phyloP scores from a whole-genome alignment of 2,329 filamentous ascomycete genomes.

The Aspergillus novoparasiticus region DNA sequence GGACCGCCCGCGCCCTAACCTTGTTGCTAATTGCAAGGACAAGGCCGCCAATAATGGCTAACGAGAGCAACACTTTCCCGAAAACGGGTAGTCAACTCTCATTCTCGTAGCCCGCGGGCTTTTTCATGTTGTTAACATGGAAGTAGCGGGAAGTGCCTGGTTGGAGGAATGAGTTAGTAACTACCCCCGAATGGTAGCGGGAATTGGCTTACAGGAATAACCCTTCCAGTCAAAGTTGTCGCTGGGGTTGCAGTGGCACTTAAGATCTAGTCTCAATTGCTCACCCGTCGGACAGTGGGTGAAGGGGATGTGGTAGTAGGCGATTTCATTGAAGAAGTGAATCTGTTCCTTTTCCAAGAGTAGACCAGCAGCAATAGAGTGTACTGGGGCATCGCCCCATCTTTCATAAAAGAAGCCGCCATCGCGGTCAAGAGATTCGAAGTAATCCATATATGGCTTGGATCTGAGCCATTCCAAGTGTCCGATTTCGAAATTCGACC shows the following conservation, averaged over 20 bases:
- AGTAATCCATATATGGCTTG: constrained; percentile 86
- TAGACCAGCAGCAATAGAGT: constrained; percentile 90
- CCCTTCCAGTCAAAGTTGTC: constrained; percentile 99
- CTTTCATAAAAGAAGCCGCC: constrained; percentile 99
- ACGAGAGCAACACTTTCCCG: constrained; percentile 20
- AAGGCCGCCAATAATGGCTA: constrained; percentile 12
- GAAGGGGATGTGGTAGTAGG: constrained; percentile 96
- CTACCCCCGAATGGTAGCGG: background rate
- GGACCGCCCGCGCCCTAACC: constrained; percentile 10
- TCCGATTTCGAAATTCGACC: constrained; percentile 99
- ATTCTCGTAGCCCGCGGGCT: constrained; percentile 82
- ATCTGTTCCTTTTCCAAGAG: constrained; percentile 90
- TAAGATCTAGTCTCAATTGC: constrained; percentile 77
- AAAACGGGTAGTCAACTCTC: constrained; percentile 53
- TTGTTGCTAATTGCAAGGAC: constrained; percentile 14
- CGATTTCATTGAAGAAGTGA: constrained; percentile 99
- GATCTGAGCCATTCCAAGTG: constrained; percentile 92
- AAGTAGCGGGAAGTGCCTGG: constrained; percentile 83
- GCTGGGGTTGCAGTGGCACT: constrained; percentile 91
- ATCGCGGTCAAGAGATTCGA: constrained; percentile 81
- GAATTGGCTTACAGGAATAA: constrained; percentile 77
- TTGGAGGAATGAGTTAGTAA: background rate
- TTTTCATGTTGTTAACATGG: constrained; percentile 76
- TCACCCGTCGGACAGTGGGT: constrained; percentile 95
- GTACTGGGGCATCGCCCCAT: constrained; percentile 96